Percentiles rank a stretch among this genome's conserved stretches.
Evolutionary conservation across 768 basidiomycete genomes (phyloP).

Genomic region (Lactarius evosmus): DNA sequence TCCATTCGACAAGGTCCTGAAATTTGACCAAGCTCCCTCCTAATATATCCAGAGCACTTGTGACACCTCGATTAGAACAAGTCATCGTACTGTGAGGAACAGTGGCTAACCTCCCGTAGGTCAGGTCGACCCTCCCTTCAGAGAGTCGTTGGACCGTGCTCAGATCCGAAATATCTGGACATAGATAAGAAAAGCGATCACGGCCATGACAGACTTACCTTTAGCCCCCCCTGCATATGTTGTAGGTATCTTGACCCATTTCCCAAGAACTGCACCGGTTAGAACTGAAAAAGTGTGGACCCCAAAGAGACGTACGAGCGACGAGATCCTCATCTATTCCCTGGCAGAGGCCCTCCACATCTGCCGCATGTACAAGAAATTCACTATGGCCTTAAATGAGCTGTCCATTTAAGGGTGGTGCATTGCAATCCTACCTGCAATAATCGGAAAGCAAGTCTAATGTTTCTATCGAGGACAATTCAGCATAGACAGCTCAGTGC

Average conservation of each 20-base stretch:
- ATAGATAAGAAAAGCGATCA: background rate
- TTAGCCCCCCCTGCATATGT: constrained; percentile 98
- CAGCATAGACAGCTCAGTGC: background rate
- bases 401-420: constrained; percentile 12
- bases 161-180: constrained; percentile 73
- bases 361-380: constrained; percentile 95
- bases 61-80: background rate
- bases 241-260: constrained; percentile 89
- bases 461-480: constrained; percentile 51
- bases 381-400: constrained; percentile 52
- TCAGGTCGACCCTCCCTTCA: constrained; percentile 79
- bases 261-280: constrained; percentile 62
- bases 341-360: constrained; percentile 95
- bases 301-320: constrained; percentile 43
- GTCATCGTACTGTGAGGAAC: background rate
- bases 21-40: constrained; percentile 64
- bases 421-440: constrained; percentile 57
- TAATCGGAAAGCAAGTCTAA: constrained; percentile 72
- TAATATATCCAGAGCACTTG: constrained; percentile 65
- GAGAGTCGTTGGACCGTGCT: constrained; percentile 78
- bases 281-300: constrained; percentile 26
- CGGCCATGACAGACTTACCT: constrained; percentile 43
- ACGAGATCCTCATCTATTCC: constrained; percentile 94
- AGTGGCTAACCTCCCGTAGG: constrained; percentile 66
- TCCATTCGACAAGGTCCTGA: constrained; percentile 45